Base-by-base conservation (phyloP, 1,139 yeast genomes). In the Lodderomyces theae region DNA sequence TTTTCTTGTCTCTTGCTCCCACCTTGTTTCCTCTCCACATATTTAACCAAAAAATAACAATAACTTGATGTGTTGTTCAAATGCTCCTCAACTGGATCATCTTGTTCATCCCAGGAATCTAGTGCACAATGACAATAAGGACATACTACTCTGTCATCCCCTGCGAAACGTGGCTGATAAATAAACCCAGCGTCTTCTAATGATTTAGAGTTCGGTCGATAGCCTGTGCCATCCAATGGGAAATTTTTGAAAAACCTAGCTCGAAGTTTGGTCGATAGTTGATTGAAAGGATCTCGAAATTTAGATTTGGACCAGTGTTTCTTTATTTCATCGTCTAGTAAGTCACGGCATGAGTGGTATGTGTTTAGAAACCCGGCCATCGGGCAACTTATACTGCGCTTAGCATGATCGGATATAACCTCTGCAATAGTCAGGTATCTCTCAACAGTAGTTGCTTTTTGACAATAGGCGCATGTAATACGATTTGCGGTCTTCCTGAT, bases 101-200 rank as follows among this genome's bases (percentile, higher is more conserved):
- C 95, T 2, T 67, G 68, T 1, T 63, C 59, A 47, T 79, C 87
- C 95, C 95, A 87, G 4, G 80, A 82, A 48, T 82, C 87, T 16
- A 87, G 64, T 1, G 81, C 69, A 15, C 80, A 65, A 6, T 77
- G 81, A 58, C 96, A 87, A 52, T 83, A 85, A 46, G 82, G 69
- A 52, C 96, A 87, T 10, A 74, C 69, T 0, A 79, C 86, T n/a
- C 78, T 63, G 54, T 86, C 95, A 48, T 82, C 86, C 18, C 61
- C 68, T 2, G 51, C 49, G 3, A 64, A 61, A 11, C 59, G 49
- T 0, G 82, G 77, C 11, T 72, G 58, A 48, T 69, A 77, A 40
- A 71, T 70, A 48, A 81, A 79, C 1, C 87, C 86, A 9, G 81
- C 80, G 33, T 59, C 58, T 0, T 79, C 72, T 53, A 80, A 50